Conservation (phyloP, 2,329 filamentous ascomycete species). For the Botrytis elliptica region DNA sequence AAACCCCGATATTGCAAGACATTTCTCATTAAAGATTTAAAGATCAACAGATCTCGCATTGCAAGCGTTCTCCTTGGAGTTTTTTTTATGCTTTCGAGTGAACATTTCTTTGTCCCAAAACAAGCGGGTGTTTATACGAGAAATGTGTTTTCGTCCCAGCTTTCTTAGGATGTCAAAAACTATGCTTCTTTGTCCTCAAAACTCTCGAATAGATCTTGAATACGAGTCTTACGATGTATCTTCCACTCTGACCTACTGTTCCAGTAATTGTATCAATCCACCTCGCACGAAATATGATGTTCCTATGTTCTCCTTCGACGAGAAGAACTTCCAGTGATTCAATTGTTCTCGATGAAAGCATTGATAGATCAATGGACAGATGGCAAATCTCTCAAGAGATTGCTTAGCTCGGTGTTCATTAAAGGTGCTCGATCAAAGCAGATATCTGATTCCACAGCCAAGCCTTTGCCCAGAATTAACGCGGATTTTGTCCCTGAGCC, state of each 20-base stretch:
- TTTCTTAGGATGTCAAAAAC: not conserved
- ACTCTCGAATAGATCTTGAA: not conserved
- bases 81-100: not conserved
- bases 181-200: not conserved
- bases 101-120: not conserved
- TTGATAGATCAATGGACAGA: not conserved
- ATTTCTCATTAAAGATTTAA: not conserved
- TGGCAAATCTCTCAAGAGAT: constrained; percentile 1
- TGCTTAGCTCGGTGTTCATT: not conserved
- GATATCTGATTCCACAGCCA: not conserved
- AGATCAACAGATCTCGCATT: not conserved
- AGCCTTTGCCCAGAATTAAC: not conserved
- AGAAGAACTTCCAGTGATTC: not conserved
- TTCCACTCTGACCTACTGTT: not conserved
- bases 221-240: not conserved
- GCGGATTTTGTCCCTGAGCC: not conserved
- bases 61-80: not conserved
- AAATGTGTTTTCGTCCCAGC: not conserved
- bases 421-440: not conserved
- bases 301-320: not conserved
- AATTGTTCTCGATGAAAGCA: constrained; percentile 1
- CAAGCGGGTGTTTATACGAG: not conserved
- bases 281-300: not conserved
- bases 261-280: not conserved
- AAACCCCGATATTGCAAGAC: too few species aligned